Percentiles rank a stretch among this genome's conserved stretches.
These are phyloP conservation scores for Boletus insuetus DNA, from an alignment of 768 basidiomycete species.

Conservation along the genomic window DNA sequence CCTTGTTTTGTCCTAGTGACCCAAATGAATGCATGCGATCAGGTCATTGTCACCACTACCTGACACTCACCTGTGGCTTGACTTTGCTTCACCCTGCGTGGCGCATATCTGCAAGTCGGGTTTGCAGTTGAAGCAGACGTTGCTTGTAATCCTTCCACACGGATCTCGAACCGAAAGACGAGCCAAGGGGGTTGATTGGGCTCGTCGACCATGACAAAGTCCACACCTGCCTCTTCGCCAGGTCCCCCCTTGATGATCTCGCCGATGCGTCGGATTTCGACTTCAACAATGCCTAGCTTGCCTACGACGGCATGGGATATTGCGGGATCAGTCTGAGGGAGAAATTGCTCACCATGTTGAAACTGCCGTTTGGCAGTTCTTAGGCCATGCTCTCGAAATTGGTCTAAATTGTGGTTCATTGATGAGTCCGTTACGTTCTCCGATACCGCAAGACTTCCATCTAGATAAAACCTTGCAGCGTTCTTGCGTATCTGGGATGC, in stretches of 20 bases:
- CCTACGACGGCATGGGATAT: not conserved
- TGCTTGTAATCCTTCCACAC: not conserved
- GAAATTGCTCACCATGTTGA: not conserved
- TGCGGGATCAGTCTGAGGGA: not conserved
- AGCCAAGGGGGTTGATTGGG: constrained; percentile 13
- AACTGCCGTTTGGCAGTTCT: constrained; percentile 5
- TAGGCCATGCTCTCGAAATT: constrained; percentile 4
- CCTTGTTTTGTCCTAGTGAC: not conserved
- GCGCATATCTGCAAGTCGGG: not conserved
- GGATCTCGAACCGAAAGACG: constrained; percentile 11
- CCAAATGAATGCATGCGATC: not conserved
- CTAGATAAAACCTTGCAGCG: constrained; percentile 14
- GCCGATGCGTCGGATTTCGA: constrained; percentile 17
- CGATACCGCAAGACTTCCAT: constrained; percentile 1
- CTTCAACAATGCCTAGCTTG: constrained; percentile 5
- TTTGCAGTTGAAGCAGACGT: not conserved
- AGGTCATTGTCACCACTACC: not conserved
- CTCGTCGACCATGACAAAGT: constrained; percentile 13
- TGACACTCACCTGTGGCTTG: not conserved
- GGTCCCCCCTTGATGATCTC: constrained; percentile 7
- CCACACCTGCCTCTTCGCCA: not conserved
- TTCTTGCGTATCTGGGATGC: not conserved
- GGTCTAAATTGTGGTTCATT: not conserved
- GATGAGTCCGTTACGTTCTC: constrained; percentile 7
- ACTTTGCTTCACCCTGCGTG: not conserved